These are phyloP conservation scores for Bryum argenteum DNA, from an alignment of 225 moss, liverwort and hornwort species.

Conservation along the genomic window DNA sequence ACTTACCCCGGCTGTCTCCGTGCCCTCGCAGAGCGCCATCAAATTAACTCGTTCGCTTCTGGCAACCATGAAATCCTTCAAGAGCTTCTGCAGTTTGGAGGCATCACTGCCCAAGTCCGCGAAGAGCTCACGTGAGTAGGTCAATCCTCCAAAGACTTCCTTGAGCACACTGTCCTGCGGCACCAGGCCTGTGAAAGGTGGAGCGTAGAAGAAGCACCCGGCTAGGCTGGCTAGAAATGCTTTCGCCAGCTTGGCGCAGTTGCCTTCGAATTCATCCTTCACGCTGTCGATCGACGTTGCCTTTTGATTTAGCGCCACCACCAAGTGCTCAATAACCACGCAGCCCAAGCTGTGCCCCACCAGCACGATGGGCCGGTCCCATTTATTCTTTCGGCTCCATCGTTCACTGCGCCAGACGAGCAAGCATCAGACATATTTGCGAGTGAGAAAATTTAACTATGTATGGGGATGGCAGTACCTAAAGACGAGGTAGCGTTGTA, in stretches of 20 bases:
- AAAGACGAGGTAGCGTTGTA: conserved; percentile 38
- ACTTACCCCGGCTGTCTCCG: conserved; percentile 36
- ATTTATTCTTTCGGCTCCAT: conserved; percentile 34
- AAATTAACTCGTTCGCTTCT: conserved; percentile 12
- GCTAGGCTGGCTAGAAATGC: conserved; percentile 32
- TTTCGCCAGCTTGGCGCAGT: conserved; percentile 1
- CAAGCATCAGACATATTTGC: not conserved
- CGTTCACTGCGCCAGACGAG: conserved; percentile 28
- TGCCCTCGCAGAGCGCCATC: conserved; percentile 39
- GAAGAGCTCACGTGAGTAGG: conserved; percentile 4
- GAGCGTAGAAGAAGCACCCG: no score
- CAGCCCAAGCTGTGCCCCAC: conserved; percentile 53
- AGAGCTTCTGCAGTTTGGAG: conserved; percentile 13
- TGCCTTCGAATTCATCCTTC: conserved; percentile 17
- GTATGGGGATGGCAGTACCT: conserved; percentile 19
- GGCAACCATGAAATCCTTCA: conserved; percentile 19
- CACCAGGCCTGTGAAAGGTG: conserved; percentile 40
- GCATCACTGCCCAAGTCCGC: conserved; percentile 13
- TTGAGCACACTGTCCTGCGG: conserved; percentile 31
- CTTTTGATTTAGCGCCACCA: conserved; percentile 35
- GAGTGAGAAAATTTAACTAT: not conserved
- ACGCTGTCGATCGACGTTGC: conserved; percentile 18
- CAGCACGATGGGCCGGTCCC: conserved; percentile 44
- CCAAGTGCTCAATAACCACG: conserved; percentile 43
- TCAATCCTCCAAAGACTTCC: conserved; percentile 44